phyloP scores from a whole-genome alignment of 1,139 yeast genomes.

The Cylindricascospora bacillispora region DNA sequence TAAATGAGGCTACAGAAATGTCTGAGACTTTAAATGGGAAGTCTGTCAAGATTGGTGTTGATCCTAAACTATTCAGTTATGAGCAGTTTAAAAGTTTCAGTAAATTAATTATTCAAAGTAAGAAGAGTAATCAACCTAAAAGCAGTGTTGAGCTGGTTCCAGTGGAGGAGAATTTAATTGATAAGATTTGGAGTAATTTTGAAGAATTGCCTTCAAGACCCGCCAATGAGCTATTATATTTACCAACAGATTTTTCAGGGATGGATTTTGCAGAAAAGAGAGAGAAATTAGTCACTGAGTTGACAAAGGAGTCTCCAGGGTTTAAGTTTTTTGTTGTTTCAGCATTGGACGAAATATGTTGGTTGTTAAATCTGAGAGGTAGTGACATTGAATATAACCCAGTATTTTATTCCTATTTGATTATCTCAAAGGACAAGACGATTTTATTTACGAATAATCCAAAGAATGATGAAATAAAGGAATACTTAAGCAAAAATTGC shows the following conservation, averaged over 20 bases:
- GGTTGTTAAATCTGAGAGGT: slow-evolving; percentile 85
- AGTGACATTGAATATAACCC: slow-evolving; percentile 81
- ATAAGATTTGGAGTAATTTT: slow-evolving; percentile 54
- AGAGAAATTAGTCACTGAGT: slow-evolving; percentile 11
- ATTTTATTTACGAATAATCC: slow-evolving; percentile 47
- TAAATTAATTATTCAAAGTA: slow-evolving; percentile 25
- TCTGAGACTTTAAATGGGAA: slow-evolving; percentile 30
- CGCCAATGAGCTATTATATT: slow-evolving; percentile 32
- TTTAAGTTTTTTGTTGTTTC: slow-evolving; percentile 39
- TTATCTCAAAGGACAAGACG: slow-evolving; percentile 41
- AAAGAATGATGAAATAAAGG: slow-evolving; percentile 21
- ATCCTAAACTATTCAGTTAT: slow-evolving; percentile 58
- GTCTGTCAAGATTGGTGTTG: slow-evolving; percentile 32
- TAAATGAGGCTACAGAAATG: slow-evolving; percentile 47
- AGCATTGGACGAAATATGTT: slow-evolving; percentile 83
- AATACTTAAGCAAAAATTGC: slow-evolving; percentile 25
- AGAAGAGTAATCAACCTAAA: slow-evolving; percentile 15
- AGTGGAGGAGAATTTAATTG: slow-evolving; percentile 58
- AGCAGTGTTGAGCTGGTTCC: slow-evolving; percentile 50
- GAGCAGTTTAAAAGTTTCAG: slow-evolving; percentile 30
- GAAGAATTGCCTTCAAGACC: slow-evolving; percentile 38
- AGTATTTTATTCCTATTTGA: slow-evolving; percentile 71
- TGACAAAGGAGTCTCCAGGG: slow-evolving; percentile 13
- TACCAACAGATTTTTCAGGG: slow-evolving; percentile 39
- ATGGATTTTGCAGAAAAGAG: slow-evolving; percentile 33